A percentile compares a stretch with the other conserved stretches of the same genome.
Conservation (phyloP, 106 monocot species). For the Dactylorhiza incarnata region DNA sequence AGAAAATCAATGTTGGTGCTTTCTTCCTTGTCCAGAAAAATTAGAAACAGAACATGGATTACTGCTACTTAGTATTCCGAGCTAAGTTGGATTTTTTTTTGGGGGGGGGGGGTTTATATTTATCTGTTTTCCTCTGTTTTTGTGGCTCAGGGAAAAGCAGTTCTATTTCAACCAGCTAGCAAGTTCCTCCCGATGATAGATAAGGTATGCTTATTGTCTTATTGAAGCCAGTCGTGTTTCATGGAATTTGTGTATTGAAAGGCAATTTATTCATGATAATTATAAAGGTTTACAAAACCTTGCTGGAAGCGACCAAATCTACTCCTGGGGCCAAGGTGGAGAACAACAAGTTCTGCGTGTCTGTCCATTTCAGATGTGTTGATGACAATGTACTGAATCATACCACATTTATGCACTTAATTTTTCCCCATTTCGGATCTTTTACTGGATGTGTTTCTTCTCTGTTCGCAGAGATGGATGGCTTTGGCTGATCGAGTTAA, state of each 20-base stretch:
- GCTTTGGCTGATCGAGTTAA: conserved; percentile 46
- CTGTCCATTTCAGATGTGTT: conserved; percentile 87
- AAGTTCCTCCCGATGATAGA: conserved; percentile 83
- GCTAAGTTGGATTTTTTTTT: not conserved
- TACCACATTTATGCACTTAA: not conserved
- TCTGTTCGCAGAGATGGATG: conserved; percentile 42
- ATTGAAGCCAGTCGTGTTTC: not conserved
- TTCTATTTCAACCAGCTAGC: conserved; percentile 65
- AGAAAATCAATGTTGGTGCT: conserved; percentile 2
- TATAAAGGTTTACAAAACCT: conserved; percentile 36
- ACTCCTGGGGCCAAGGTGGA: conserved; percentile 73
- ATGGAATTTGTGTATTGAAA: not conserved
- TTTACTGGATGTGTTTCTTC: not conserved
- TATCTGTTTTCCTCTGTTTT: conserved; percentile 4
- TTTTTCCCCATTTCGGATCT: not conserved
- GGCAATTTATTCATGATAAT: conserved; percentile 9
- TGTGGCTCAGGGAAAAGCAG: conserved; percentile 20
- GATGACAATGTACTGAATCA: conserved; percentile 59
- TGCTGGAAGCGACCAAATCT: conserved; percentile 55
- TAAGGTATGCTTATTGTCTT: conserved; percentile 25
- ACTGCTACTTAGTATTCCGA: not conserved
- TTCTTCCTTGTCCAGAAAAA: not conserved
- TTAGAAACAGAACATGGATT: not conserved
- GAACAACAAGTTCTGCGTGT: conserved; percentile 89
- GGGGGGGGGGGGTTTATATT: conserved; percentile 6